Base-by-base conservation (phyloP, 1,139 yeast species). In the Candida smagusa region DNA sequence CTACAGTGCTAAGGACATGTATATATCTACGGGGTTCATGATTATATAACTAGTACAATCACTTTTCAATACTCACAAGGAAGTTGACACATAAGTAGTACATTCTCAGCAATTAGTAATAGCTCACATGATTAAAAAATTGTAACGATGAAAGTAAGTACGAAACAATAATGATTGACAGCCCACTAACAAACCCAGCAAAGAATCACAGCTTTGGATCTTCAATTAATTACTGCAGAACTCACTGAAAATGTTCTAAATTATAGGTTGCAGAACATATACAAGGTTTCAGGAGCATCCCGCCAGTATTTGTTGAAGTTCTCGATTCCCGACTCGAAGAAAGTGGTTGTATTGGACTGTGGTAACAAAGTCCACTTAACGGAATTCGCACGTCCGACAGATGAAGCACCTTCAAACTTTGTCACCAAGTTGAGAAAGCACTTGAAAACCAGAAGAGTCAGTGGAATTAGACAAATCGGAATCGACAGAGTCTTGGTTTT, bases 351-450 rank as follows among this genome's bases (percentile, higher is more conserved):
- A 6, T 70, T 90, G 11, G 97, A 92, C 53, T 87, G 94, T 38
- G 98, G 98, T 0, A 81, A 84, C 55, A 80, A 89, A 45, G 65
- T 84, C 13, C 94, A 90, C 57, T 53, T 81, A 42, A 86, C 97
- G 0, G 85, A 82, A 24, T 92, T 78, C 53, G 87, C 86, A 33
- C 76, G 96, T 50, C 84, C 86, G 4, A 80, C 87, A 0, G 81
- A 92, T 5, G 84, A 81, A 12, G 73, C 83, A 8, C 97, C 97
- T 0, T 81, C 95, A 2, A 83, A 81, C 36, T 92, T 90, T 59
- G 95, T 86, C 9, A 72, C 87, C 22, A 92, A 90, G 58, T 65
- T 90, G 42, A 74, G 98, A 49, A 90, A 89, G 55, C 96, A 87
- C 56, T 68, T 92, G 54, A 86, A 86, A 50, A 77, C 94, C 0